Base-by-base conservation (phyloP, 2,329 filamentous ascomycete genomes). In the Fusarium sp. region DNA sequence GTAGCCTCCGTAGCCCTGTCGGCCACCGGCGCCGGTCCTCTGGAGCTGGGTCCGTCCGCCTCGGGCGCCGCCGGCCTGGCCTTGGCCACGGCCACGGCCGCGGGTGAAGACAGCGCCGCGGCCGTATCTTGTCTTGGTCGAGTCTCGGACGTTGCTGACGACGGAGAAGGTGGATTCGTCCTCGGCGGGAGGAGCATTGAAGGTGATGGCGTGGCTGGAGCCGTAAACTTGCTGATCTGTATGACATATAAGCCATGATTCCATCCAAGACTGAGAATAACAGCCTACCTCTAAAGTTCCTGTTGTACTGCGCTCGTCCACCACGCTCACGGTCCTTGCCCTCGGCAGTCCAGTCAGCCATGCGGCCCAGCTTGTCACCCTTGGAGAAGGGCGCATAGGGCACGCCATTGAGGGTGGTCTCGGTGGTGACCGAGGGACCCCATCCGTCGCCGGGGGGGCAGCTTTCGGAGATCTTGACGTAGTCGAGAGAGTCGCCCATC, bases 361-460 rank as follows among this genome's bases (percentile, higher is more conserved):
- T 98, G 84, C 97, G 95, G 81, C 97, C 97, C 70, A 99, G 89
- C 90, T 98, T 98, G 88, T 99, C 97, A 83, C 95, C 95, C 86
- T 99, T 99, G 77, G 95, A 98, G 88, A 97, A 99, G 71, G 97
- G 97, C 79, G 97, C 97, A 84, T 98, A 99, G 42, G 97, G 97
- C 59, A 98, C 95, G 82, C 97, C 97, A 82, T 97, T 92, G 80
- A 98, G 90, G 72, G 94, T 98, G 74, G 94, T 97, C 83, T 98
- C 94, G 79, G 87, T 91, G 70, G 95, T 93, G 77, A 93, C 91
- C 71, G 93, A 84, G 63, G 96, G 96, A 70, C 97, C 97, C 97
- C 97, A 99, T 84, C 92, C 90, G 80, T 94, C 92, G 81, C 92
- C 92, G 65, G 92, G 87, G 73, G 93, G 93, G 81, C 95, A 90